A percentile compares a stretch with the other conserved stretches of the same genome.
Conservation (phyloP, 2,329 filamentous ascomycete species). For the Aspergillus terreus region DNA sequence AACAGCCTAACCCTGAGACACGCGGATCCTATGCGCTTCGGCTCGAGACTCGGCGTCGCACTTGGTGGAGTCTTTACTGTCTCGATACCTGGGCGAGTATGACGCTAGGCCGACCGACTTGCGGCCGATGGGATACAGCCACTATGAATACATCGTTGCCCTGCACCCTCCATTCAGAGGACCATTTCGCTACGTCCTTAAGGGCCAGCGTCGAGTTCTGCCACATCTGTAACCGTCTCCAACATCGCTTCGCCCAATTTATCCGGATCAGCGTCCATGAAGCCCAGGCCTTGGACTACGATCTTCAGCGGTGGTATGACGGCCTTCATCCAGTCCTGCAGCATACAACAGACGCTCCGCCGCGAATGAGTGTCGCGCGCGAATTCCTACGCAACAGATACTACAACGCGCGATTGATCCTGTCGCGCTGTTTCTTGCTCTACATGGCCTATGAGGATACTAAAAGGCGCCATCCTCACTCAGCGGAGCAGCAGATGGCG, state of each 20-base stretch:
- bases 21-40: not conserved
- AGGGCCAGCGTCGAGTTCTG: conserved; percentile 6
- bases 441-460: not conserved
- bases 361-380: conserved; percentile 2
- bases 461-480: not conserved
- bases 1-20: not conserved
- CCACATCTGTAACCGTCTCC: conserved; percentile 3
- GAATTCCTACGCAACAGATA: conserved; percentile 7
- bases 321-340: not conserved
- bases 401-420: conserved; percentile 3
- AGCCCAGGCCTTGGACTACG: not conserved
- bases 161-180: not conserved
- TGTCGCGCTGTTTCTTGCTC: conserved; percentile 4
- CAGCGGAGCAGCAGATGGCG: not conserved
- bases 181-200: conserved; percentile 1
- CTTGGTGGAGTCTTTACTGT: conserved; percentile 10
- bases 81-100: conserved; percentile 10
- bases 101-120: conserved; percentile 7
- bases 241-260: conserved; percentile 6
- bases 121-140: conserved; percentile 5
- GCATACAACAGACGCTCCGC: not conserved
- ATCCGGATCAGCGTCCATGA: not conserved
- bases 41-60: conserved; percentile 2
- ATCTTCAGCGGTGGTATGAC: conserved; percentile 2
- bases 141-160: conserved; percentile 6